Evolutionary conservation across 2,329 filamentous ascomycete species (phyloP).

Genomic region (Fusarium sp.): DNA sequence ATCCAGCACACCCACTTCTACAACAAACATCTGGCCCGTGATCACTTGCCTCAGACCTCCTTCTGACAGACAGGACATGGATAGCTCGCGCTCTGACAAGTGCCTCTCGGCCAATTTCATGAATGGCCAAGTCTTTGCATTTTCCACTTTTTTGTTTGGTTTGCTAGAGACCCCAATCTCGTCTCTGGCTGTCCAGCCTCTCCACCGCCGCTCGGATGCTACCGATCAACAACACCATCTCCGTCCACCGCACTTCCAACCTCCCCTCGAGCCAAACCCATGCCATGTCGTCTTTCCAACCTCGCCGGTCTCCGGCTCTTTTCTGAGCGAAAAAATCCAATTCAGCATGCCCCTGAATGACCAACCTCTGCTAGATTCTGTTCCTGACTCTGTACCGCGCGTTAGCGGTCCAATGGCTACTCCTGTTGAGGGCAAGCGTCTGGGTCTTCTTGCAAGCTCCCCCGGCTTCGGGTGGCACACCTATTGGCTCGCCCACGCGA

Average conservation of each 20-base stretch:
- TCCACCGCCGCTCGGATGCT: slow-evolving; percentile 35
- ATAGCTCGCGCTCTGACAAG: slow-evolving; percentile 3
- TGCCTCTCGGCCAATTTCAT: slow-evolving; percentile 5
- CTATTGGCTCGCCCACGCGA: slow-evolving; percentile 39
- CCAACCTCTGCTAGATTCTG: slow-evolving; percentile 33
- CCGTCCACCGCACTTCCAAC: slow-evolving; percentile 13
- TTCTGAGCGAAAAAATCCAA: not conserved
- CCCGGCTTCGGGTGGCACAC: slow-evolving; percentile 39
- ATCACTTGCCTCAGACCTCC: slow-evolving; percentile 15
- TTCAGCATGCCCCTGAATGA: slow-evolving; percentile 20
- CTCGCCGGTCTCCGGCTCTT: slow-evolving; percentile 15
- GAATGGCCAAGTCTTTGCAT: not conserved
- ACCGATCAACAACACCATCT: slow-evolving; percentile 39
- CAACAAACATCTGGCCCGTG: slow-evolving; percentile 22
- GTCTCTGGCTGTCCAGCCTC: not conserved
- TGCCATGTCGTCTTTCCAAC: slow-evolving; percentile 21
- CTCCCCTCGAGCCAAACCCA: slow-evolving; percentile 8
- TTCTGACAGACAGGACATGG: not conserved
- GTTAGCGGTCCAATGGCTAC: slow-evolving; percentile 40
- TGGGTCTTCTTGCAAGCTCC: slow-evolving; percentile 33
- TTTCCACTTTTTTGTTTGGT: slow-evolving; percentile 24
- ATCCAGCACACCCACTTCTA: slow-evolving; percentile 4
- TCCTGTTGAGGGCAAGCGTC: slow-evolving; percentile 36
- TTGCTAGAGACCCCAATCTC: slow-evolving; percentile 10
- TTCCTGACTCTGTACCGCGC: slow-evolving; percentile 31